These are phyloP conservation scores for Xerocomellus chrysenteron DNA, from an alignment of 768 basidiomycete genomes.

Conservation along the genomic window DNA sequence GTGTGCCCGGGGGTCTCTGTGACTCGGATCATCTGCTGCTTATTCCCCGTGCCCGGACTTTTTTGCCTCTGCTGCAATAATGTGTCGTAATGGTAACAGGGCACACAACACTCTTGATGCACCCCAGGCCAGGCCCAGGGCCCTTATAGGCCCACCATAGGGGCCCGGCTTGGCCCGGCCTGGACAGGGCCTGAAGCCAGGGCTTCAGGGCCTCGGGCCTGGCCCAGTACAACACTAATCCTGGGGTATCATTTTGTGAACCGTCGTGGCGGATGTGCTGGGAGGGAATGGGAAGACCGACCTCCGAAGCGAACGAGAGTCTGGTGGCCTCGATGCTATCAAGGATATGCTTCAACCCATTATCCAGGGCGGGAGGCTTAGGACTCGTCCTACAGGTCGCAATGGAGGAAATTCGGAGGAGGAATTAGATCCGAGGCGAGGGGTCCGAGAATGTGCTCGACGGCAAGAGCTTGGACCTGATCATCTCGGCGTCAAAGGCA, in stretches of 20 bases:
- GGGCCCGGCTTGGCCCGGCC: too few relatives aligned
- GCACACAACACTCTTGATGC: not conserved
- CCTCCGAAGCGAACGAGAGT: too few relatives aligned
- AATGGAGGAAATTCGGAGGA: slow-evolving; percentile 8
- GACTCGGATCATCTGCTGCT: not conserved
- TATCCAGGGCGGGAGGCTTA: too few relatives aligned
- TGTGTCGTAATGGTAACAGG: too few relatives aligned
- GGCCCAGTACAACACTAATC: too few relatives aligned
- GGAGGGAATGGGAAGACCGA: too few relatives aligned
- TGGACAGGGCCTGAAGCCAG: too few relatives aligned
- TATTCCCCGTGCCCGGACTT: not conserved
- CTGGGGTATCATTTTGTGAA: too few relatives aligned
- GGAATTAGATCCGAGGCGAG: not conserved
- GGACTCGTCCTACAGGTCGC: slow-evolving; percentile 14
- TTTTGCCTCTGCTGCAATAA: not conserved
- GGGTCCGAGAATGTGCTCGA: not conserved
- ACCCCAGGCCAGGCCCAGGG: too few relatives aligned
- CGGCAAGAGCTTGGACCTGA: not conserved
- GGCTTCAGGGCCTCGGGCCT: too few relatives aligned
- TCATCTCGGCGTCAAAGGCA: not conserved
- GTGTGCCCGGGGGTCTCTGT: not conserved
- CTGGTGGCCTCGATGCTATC: not conserved
- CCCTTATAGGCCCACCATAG: too few relatives aligned
- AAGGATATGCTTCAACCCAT: slow-evolving; percentile 6
- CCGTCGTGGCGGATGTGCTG: too few relatives aligned